A percentile compares a stretch with the other conserved stretches of the same genome.
phyloP scores from a whole-genome alignment of 257 asterid species.

The Forsythia suspensa region DNA sequence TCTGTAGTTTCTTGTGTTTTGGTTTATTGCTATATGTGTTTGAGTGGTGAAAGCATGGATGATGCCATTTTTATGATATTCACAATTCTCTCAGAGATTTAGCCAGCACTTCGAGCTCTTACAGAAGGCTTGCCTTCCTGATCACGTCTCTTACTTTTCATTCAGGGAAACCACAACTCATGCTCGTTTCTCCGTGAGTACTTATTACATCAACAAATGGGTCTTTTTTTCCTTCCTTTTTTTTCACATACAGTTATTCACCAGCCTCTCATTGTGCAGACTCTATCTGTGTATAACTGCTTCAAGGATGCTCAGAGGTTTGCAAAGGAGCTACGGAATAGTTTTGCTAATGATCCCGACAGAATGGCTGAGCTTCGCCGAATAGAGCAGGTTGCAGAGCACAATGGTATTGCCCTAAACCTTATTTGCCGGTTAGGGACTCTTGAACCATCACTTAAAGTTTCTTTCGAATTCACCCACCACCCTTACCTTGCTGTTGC shows the following conservation, averaged over 20 bases:
- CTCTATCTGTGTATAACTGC: constrained; percentile 53
- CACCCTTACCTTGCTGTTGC: constrained; percentile 93
- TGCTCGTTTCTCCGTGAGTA: constrained; percentile 72
- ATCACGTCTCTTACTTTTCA: constrained; percentile 63
- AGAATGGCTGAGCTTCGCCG: constrained; percentile 68
- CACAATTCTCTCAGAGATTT: constrained; percentile 67
- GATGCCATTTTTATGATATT: constrained; percentile 21
- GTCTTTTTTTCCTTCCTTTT: not conserved
- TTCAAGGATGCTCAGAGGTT: constrained; percentile 86
- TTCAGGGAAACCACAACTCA: constrained; percentile 64
- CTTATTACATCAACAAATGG: not conserved
- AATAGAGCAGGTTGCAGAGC: constrained; percentile 94
- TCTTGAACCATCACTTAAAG: constrained; percentile 76
- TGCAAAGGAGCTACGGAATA: constrained; percentile 69
- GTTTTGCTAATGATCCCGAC: constrained; percentile 63
- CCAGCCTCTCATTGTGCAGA: constrained; percentile 36
- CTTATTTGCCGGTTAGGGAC: constrained; percentile 74
- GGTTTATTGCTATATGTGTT: constrained; percentile 9
- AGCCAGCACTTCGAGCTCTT: constrained; percentile 92
- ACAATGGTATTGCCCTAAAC: constrained; percentile 73
- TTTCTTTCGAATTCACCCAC: constrained; percentile 74
- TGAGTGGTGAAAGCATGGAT: not conserved
- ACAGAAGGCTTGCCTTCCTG: constrained; percentile 88
- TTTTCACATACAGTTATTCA: constrained; percentile 12
- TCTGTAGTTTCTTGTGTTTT: not conserved